Base-by-base conservation (phyloP, 1,284 basidiomycete genomes). In the Erythrobasidium hasegawianum region DNA sequence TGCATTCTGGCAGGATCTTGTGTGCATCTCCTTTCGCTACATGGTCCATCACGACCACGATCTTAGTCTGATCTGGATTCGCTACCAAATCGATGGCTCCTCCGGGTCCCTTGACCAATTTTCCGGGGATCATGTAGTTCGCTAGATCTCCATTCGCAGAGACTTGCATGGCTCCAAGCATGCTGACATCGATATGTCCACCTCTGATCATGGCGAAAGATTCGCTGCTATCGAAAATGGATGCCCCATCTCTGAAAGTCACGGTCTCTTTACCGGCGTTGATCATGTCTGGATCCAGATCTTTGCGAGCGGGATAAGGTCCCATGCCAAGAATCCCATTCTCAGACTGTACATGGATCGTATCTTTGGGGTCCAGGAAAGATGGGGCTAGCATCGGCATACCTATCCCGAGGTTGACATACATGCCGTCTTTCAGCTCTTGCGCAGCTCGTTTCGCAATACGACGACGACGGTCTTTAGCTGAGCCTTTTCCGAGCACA, bases 321-420 rank as follows among this genome's bases (percentile, higher is more conserved):
- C 91, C 91, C 89, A 95, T 91, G 52, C 90, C 91, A 69, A 95
- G 81, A 68, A 95, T 88, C 65, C 91, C 91, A 73, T 95, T 95
- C 81, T 95, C 91, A 75, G 88, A 90, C 77, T 95, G 91, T 71
- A 92, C 75, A 88, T 89, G 92, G 26, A 94, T 89, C 57, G 83
- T 84, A 24, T 89, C 85, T 55, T 84, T 87, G 60, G 84, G 81
- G 33, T 84, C 83, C 57, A 91, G 76, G 78, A 87, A 87, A 77
- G 89, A 85, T 9, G 91, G 89, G 20, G 92, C 88, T 13, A 94
- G 82, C 16, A 90, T 93, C 16, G 91, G 91, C 85, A 95, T 95
- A 27, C 91, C 91, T 49, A 81, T 79, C 26, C 78, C 75, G 39
- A 89, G 83, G 73, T 86, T 86, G 66, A 83, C 82, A 72, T 93